Evolutionary conservation across 2,329 filamentous ascomycete genomes (phyloP).

Genomic region (Achaetomium macrosporum): DNA sequence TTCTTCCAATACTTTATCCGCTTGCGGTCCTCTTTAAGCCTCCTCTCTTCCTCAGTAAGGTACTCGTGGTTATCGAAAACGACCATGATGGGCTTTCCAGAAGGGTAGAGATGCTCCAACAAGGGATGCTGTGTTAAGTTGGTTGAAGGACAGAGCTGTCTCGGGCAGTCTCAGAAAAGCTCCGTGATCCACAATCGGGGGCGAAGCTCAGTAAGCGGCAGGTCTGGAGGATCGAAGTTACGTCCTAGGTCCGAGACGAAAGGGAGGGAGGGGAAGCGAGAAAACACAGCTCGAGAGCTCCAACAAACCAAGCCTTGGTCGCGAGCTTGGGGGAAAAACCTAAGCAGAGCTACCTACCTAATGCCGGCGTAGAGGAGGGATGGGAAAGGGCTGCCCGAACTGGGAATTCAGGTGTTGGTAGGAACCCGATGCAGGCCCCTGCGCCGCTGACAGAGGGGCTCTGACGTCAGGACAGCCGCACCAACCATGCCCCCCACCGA

Average conservation of each 20-base stretch:
- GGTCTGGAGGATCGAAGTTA: neutral
- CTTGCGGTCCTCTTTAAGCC: slow-evolving; percentile 78
- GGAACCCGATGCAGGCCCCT: slow-evolving; percentile 1
- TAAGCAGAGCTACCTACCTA: slow-evolving; percentile 3
- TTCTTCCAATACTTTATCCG: slow-evolving; percentile 93
- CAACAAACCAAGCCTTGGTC: neutral
- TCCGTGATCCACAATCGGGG: no score
- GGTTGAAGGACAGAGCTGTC: neutral
- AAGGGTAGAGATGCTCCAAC: neutral
- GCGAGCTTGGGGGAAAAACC: neutral
- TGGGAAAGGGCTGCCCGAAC: neutral
- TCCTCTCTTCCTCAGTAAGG: slow-evolving; percentile 83
- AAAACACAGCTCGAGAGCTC: neutral
- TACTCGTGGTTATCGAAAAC: slow-evolving; percentile 83
- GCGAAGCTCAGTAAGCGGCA: slow-evolving; percentile 8
- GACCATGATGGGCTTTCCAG: slow-evolving; percentile 58
- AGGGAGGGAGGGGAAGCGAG: neutral
- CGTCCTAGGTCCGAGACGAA: neutral
- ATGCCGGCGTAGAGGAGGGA: neutral
- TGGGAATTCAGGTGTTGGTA: neutral
- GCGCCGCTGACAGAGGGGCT: slow-evolving; percentile 5
- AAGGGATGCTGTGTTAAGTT: neutral
- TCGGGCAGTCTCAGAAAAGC: no score
- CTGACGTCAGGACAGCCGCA: slow-evolving; percentile 13
- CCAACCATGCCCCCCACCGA: slow-evolving; percentile 4